These are phyloP conservation scores for Pythium monospermum DNA, from an alignment of 352 stramenopile species.

Conservation along the genomic window DNA sequence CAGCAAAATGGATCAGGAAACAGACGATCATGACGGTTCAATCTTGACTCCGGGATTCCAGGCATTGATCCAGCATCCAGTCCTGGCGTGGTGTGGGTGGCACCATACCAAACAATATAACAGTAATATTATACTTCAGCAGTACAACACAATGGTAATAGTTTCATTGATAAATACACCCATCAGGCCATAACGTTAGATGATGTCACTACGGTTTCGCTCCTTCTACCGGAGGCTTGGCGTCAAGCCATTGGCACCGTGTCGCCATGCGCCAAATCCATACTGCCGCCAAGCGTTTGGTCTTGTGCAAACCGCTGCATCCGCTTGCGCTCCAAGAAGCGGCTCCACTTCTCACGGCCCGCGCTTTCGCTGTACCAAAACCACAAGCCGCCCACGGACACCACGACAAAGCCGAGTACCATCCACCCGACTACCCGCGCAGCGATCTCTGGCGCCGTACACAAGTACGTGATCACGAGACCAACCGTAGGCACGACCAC, in stretches of 20 bases:
- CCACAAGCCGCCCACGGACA: not conserved
- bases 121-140: too few relatives aligned
- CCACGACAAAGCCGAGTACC: slow-evolving; percentile 8
- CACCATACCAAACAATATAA: too few relatives aligned
- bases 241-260: slow-evolving; percentile 19
- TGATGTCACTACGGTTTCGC: too few relatives aligned
- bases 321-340: slow-evolving; percentile 22
- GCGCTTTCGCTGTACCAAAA: slow-evolving; percentile 18
- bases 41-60: too few relatives aligned
- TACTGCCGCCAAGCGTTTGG: not conserved
- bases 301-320: slow-evolving; percentile 11
- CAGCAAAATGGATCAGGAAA: too few relatives aligned
- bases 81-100: too few relatives aligned
- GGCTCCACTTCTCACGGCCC: slow-evolving; percentile 16
- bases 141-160: too few relatives aligned
- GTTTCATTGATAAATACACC: too few relatives aligned
- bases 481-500: slow-evolving; percentile 11
- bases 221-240: slow-evolving; percentile 5
- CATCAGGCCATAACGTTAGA: too few relatives aligned
- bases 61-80: too few relatives aligned
- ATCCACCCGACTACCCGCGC: slow-evolving; percentile 17
- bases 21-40: too few relatives aligned
- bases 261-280: slow-evolving; percentile 12
- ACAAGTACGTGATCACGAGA: slow-evolving; percentile 29
- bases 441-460: slow-evolving; percentile 6